Evolutionary conservation across 441 rosid species (phyloP), one percentile per base, ranked within the genome.

Genomic region (Pelargonium citronellum): DNA sequence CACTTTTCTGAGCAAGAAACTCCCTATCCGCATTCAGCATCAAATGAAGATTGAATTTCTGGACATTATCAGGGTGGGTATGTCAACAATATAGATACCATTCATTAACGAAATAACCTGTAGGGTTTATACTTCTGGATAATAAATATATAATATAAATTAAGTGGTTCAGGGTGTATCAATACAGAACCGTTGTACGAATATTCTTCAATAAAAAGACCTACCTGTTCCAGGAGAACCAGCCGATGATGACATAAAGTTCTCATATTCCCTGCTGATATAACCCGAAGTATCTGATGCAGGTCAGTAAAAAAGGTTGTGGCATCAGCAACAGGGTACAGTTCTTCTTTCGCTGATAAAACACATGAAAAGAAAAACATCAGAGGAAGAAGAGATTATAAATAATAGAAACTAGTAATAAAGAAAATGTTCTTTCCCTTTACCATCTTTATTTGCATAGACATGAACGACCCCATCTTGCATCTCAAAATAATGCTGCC

Each of bases 1-100:
- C 99, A 80, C 99, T 95, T 78, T 95, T 95, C 82, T 95, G 99
- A 71, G 94, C 98, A 46, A 95, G 89, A 77, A 95, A 95, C 75
- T 95, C 99, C 83, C 81, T 83, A 75, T 95, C 99, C 78, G 99
- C 89, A 79, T 95, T 95, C 74, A 95, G 93, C 98, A 92, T 95
- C 91, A 95, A 85, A 82, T 95, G 99, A 69, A 95, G 98, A 75
- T 89, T 92, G 85, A 92, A 92, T 82, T 95, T 95, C 99, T 95
- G 90, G 77, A 72, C 43, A 68, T 11, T 8, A n/a, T 22, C 39
- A 47, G 65, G 53, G 69, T 5, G 41, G 44, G 20, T 22, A n/a
- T n/a, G 67, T 80, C 73, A 83, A 68, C 73, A 24, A 47, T 63
- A 49, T 13, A 43, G 47, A 43, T 43, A 43, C 6, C 10, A 1